Evolutionary conservation across 73 alveolate species (phyloP).

Genomic region (Paraurostyla sp.): DNA sequence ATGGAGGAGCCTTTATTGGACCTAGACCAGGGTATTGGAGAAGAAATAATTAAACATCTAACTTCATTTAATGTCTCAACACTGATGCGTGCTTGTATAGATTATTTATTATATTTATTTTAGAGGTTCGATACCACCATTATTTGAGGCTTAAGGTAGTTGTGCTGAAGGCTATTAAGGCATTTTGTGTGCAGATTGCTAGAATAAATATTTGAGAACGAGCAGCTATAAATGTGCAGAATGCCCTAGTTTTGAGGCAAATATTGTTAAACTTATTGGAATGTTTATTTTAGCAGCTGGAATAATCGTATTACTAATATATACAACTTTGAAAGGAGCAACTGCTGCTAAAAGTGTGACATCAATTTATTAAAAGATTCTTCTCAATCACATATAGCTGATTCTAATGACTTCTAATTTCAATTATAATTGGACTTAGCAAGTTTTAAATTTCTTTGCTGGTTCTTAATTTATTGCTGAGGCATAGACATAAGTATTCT

Average conservation of each 20-base stretch:
- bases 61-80: not conserved
- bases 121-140: not conserved
- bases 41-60: not conserved
- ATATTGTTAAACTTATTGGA: conserved; percentile 20
- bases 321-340: conserved; percentile 53
- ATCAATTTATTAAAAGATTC: conserved; percentile 61
- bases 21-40: conserved; percentile 51
- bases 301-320: not conserved
- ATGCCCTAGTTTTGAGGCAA: conserved; percentile 29
- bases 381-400: conserved; percentile 67
- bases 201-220: conserved; percentile 63
- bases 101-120: too few relatives aligned
- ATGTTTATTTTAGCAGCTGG: not conserved
- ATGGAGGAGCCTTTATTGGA: conserved; percentile 30
- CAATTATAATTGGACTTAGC: conserved; percentile 69
- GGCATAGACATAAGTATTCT: conserved; percentile 21
- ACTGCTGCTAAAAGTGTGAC: not conserved
- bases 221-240: conserved; percentile 20
- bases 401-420: conserved; percentile 65
- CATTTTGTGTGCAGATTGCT: conserved; percentile 61
- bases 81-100: not conserved
- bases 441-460: conserved; percentile 12
- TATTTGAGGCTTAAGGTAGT: not conserved
- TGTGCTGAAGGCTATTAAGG: conserved; percentile 67
- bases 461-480: conserved; percentile 36